Base-by-base conservation (phyloP, 371 early-diverging fungal genomes). In the Haplosporangium sp. region DNA sequence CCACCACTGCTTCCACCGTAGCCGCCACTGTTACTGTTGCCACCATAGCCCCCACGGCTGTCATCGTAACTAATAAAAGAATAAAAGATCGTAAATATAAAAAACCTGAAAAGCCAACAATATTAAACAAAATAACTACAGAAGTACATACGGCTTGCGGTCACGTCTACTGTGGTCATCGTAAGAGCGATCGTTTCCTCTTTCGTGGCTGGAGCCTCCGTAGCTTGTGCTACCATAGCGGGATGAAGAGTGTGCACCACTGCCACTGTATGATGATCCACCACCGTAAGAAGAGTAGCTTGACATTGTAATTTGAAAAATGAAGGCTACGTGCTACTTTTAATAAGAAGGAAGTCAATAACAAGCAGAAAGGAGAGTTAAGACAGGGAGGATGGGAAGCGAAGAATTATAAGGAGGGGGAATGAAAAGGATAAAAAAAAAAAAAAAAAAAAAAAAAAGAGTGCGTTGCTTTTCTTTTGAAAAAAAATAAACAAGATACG, bases 101-200 rank as follows among this genome's bases (percentile, higher is more conserved):
- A 44, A 7, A 11, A 44, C 44, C 13, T 44, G 48, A n/a, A 48
- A 48, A n/a, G n/a, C 27, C 27, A 27, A 27, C 27, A 27, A 27
- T 27, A 27, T 27, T 27, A 27, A 27, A 27, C 27, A 27, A 27
- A 27, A 27, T 27, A 27, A 27, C 27, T 27, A 27, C 27, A 27
- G 27, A 27, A 27, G 27, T 4, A 67, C 86, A 65, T 84, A 85
- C 84, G 85, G 84, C 72, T 88, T 88, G 83, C 89, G 89, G 61
- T 87, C 90, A 27, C 86, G 83, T 53, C 86, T 84, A 65, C 84
- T 84, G 72, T 84, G 78, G 48, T 88, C 88, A 53, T 90, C 89
- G 47, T 90, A 90, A 19, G 86, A 84, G 57, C 89, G 86, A 67
- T 88, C 88, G 69, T 73, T 81, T 65, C 90, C 89, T 68, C 89